Percentiles rank a stretch among this genome's conserved stretches.
Evolutionary conservation across 371 early-diverging fungal species (phyloP).

Genomic region (Lichtheimia ramosa): DNA sequence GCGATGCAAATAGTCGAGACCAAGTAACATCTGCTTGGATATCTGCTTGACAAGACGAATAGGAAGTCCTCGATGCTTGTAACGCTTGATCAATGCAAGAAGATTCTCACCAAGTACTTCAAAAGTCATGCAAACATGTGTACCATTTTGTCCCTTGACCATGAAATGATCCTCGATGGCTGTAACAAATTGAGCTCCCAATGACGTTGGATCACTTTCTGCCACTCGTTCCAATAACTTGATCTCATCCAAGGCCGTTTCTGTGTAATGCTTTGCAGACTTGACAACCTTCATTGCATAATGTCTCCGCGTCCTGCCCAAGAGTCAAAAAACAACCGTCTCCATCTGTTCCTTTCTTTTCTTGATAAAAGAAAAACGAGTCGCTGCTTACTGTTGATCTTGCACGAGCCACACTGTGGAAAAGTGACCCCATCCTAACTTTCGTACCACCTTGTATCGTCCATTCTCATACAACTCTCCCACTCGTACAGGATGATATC

Average conservation of each 20-base stretch:
- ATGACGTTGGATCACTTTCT: slow-evolving; percentile 59
- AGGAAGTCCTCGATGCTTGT: slow-evolving; percentile 86
- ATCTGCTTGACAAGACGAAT: slow-evolving; percentile 85
- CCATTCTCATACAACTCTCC: slow-evolving; percentile 83
- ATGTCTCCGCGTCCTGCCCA: slow-evolving; percentile 64
- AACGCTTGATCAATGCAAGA: slow-evolving; percentile 76
- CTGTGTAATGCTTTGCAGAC: slow-evolving; percentile 93
- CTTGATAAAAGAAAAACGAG: neutral
- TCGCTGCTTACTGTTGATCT: slow-evolving; percentile 65
- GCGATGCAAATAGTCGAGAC: slow-evolving; percentile 91
- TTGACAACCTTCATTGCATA: slow-evolving; percentile 97
- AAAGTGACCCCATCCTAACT: slow-evolving; percentile 99
- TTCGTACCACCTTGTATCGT: slow-evolving; percentile 84
- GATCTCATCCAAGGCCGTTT: slow-evolving; percentile 95
- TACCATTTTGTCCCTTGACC: slow-evolving; percentile 88
- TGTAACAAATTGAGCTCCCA: slow-evolving; percentile 74
- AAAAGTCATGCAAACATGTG: slow-evolving; percentile 96
- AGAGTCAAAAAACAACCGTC: neutral
- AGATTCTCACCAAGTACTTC: slow-evolving; percentile 97
- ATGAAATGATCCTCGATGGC: slow-evolving; percentile 88
- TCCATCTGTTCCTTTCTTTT: slow-evolving; percentile 4
- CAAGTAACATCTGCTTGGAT: slow-evolving; percentile 84
- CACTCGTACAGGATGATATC: slow-evolving; percentile 91
- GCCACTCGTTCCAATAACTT: slow-evolving; percentile 81
- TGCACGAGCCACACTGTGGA: slow-evolving; percentile 97